Conservation (phyloP, 1,284 basidiomycete genomes). For the Boletellus deceptivus region DNA sequence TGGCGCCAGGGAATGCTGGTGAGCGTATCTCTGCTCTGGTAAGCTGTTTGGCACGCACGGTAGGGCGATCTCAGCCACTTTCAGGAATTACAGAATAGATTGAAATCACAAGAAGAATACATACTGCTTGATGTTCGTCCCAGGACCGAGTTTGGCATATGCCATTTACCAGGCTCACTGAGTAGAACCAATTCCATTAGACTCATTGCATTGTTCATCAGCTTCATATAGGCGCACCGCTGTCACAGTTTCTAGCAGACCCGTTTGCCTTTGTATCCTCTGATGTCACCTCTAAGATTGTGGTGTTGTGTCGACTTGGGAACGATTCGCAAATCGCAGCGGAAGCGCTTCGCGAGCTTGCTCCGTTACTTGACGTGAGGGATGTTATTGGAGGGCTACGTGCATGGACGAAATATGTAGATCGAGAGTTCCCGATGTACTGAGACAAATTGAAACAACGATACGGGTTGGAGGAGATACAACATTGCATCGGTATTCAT, state of each 20-base stretch:
- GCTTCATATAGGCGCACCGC: conserved; percentile 58
- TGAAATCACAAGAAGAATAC: conserved; percentile 38
- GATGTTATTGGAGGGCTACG: conserved; percentile 80
- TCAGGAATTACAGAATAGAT: conserved; percentile 36
- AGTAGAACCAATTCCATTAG: conserved; percentile 51
- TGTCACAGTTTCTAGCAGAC: conserved; percentile 57
- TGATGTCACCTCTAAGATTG: conserved; percentile 32
- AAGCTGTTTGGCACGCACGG: conserved; percentile 4
- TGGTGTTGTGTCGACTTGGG: conserved; percentile 83
- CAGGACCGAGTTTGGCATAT: conserved; percentile 83
- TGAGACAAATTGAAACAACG: conserved; percentile 36
- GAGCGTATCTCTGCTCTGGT: conserved; percentile 54
- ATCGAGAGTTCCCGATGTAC: conserved; percentile 77
- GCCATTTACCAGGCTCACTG: conserved; percentile 69
- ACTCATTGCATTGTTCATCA: not conserved
- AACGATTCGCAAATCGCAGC: conserved; percentile 94
- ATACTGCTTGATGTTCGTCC: conserved; percentile 83
- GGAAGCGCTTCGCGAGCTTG: conserved; percentile 50
- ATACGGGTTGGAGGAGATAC: conserved; percentile 8
- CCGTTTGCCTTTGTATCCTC: conserved; percentile 44
- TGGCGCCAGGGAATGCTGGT: conserved; percentile 36
- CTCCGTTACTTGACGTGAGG: conserved; percentile 40
- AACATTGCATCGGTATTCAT: conserved; percentile 2
- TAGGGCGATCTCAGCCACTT: not conserved
- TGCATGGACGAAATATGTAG: conserved; percentile 74